Evolutionary conservation across 805 yeast genomes (phyloP), one percentile per base, ranked within the genome.

Genomic region (Saccharomycodes ludwigii): DNA sequence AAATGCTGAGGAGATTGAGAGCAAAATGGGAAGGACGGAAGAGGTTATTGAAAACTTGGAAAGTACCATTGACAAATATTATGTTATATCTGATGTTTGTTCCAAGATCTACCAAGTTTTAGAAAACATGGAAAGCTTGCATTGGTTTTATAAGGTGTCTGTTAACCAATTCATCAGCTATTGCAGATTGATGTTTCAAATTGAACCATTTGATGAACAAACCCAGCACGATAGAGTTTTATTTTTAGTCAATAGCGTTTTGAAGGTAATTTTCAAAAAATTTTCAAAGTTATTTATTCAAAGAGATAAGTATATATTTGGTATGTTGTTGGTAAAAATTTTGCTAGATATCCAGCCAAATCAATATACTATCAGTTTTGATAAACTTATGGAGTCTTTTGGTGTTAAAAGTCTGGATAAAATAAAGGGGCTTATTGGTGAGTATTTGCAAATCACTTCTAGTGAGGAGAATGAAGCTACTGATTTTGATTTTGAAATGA

Each of bases 91-190:
- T 0, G 43, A 46, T 3, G 68, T 66, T 29, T 66, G 76, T 21
- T 64, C 83, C 1, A 39, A 42, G 7, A 46, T 82, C 1, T 79
- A 62, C 40, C 46, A 56, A 1, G 38, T 75, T 5, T 42, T 80
- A 18, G 65, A 67, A 11, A 40, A 47, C 2, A 42, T 78, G 4
- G 40, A 57, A 13, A 28, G 36, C 1, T 30, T 73, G n/a, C 67
- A 68, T 36, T 50, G 50, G 18, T 69, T 74, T 38, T 86, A 83
- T 49, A 68, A 66, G 30, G 71, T 79, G 41, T 58, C 83, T 0
- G 57, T 76, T 21, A 58, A 61, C 5, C 61, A 58, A 27, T 63
- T 67, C 36, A 41, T 60, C 34, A 34, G 40, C 1, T 51, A 65
- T 12, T 50, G 70, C 24, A 26, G 40, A 38, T 10, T 24, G 16